Base-by-base conservation (phyloP, 2,329 filamentous ascomycete genomes). In the Fusarium tanahbumbuense region DNA sequence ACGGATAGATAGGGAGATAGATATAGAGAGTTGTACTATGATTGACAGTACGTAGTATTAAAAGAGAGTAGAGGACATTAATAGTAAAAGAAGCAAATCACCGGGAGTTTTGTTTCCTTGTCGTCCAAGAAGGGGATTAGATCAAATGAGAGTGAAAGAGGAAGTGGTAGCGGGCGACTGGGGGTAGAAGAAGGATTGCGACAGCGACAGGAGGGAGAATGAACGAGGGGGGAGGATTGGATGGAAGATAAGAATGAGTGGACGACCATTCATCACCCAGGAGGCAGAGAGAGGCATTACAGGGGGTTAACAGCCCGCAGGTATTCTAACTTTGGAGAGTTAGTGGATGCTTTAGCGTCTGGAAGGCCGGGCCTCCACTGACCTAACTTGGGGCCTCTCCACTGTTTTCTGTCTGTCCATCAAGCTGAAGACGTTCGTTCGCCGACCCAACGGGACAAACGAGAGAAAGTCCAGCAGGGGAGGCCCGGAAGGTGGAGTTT, bases 61-160 rank as follows among this genome's bases (percentile, higher is more conserved):
- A 70, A 75, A 57, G 73, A 75, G 65, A 67, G 72, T 66, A 64
- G 47, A 60, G 67, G 71, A 72, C 67, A 61, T 69, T 54, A 44
- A 46, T 55, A 65, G 50, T 59, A 63, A 45, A 71, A 64, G 64
- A 73, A 73, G 69, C 53, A 71, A 71, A 70, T 74, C 72, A 53
- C 73, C 73, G 61, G 72, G 73, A 75, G 66, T 70, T 50, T 69
- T 69, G 65, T 64, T 70, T 75, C 70, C 64, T 70, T 71, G 60
- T 75, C 72, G 64, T 75, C 73, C 73, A 64, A 74, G 68, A 74
- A 75, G 52, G 47, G 61, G 72, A 65, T 70, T 56, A 56, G 60
- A 69, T 60, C 60, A 73, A 73, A 74, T 64, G 65, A 75, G 65
- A 58, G 67, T 67, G 60, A 75, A 69, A 62, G 70, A 70, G 61